phyloP scores from a whole-genome alignment of 2,329 filamentous ascomycete genomes.

The Penicillium crustosum region DNA sequence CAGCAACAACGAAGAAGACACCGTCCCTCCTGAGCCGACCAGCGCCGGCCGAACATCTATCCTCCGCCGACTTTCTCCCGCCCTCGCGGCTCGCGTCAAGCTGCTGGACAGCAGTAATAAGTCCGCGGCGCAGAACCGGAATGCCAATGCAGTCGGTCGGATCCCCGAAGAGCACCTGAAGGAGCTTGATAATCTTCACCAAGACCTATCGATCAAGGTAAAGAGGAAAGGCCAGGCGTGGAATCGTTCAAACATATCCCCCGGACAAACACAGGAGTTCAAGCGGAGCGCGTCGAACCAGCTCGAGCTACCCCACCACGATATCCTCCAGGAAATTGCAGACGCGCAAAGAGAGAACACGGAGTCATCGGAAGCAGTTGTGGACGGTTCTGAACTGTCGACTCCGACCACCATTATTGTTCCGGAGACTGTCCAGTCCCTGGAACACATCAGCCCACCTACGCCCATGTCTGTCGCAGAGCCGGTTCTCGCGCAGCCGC shows the following conservation, averaged over 20 bases:
- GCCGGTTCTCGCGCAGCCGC: slow-evolving; percentile 24
- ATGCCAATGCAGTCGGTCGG: slow-evolving; percentile 36
- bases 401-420: slow-evolving; percentile 8
- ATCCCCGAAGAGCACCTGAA: slow-evolving; percentile 44
- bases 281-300: slow-evolving; percentile 23
- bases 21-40: slow-evolving; percentile 15
- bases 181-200: slow-evolving; percentile 42
- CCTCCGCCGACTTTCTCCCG: slow-evolving; percentile 45
- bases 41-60: slow-evolving; percentile 34
- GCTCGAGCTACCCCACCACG: slow-evolving; percentile 22
- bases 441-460: slow-evolving; percentile 11
- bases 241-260: slow-evolving; percentile 25
- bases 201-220: slow-evolving; percentile 41
- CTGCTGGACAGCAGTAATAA: slow-evolving; percentile 41
- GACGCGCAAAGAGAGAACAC: slow-evolving; percentile 12
- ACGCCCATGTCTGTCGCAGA: slow-evolving; percentile 35
- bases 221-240: slow-evolving; percentile 40
- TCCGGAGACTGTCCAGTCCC: slow-evolving; percentile 12
- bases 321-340: slow-evolving; percentile 17
- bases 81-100: slow-evolving; percentile 45
- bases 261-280: slow-evolving; percentile 15
- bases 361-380: slow-evolving; percentile 19
- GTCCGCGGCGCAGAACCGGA: slow-evolving; percentile 19
- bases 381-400: slow-evolving; percentile 15
- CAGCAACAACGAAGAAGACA: slow-evolving; percentile 35